A percentile compares a stretch with the other conserved stretches of the same genome.
These are phyloP conservation scores for Saturnispora gosingensis DNA, from an alignment of 805 yeast genomes.

Conservation along the genomic window DNA sequence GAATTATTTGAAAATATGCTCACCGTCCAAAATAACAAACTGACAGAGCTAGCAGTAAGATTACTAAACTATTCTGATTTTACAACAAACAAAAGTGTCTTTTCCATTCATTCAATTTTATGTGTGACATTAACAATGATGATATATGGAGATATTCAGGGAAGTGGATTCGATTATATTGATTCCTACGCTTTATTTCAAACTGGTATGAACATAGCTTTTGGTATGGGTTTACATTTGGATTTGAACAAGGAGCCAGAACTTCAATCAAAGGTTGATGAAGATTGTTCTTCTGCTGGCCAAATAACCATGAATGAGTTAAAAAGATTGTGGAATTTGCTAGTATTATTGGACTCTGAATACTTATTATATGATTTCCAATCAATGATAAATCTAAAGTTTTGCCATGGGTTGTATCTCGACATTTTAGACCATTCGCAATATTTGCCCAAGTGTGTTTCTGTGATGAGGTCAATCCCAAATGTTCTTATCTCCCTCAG, in stretches of 20 bases:
- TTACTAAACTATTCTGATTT: slow-evolving; percentile 11
- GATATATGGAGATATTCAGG: slow-evolving; percentile 11
- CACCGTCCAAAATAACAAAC: neutral
- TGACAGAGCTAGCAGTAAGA: slow-evolving; percentile 6
- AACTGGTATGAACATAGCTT: slow-evolving; percentile 6
- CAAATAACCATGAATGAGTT: slow-evolving; percentile 3
- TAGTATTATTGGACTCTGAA: slow-evolving; percentile 10
- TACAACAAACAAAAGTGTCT: slow-evolving; percentile 6
- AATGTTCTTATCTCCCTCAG: neutral
- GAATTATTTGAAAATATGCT: slow-evolving; percentile 1
- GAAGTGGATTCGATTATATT: slow-evolving; percentile 7
- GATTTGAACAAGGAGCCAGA: neutral
- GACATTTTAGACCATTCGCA: neutral
- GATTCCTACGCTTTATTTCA: slow-evolving; percentile 12
- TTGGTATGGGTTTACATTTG: slow-evolving; percentile 9
- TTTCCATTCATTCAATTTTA: slow-evolving; percentile 8
- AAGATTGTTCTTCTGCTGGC: neutral
- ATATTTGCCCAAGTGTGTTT: neutral
- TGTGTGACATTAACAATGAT: slow-evolving; percentile 7
- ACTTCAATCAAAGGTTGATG: neutral
- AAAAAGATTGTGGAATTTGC: slow-evolving; percentile 15
- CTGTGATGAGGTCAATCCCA: neutral
- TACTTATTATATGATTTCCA: slow-evolving; percentile 8
- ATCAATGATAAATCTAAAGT: slow-evolving; percentile 13
- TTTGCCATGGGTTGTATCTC: slow-evolving; percentile 8